Evolutionary conservation across 176 grass and related monocot genomes (phyloP).

Genomic region (Thalia dealbata): DNA sequence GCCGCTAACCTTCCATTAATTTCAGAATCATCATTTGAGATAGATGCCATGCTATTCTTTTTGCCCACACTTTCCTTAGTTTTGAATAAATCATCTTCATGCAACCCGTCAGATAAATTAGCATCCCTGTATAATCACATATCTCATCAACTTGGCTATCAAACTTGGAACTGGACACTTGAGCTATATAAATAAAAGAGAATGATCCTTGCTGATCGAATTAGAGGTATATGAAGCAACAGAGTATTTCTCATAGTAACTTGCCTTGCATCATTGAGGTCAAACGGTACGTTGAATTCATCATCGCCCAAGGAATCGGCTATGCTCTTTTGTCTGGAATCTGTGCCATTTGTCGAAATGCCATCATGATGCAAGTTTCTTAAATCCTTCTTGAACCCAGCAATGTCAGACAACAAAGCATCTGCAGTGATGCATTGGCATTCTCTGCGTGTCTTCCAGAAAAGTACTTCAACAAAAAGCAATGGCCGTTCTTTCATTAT

Average conservation of each 20-base stretch:
- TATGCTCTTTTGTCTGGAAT: constrained; percentile 48
- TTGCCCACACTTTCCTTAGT: constrained; percentile 25
- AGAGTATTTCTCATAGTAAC: constrained; percentile 4
- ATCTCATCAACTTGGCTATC: background rate
- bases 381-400: constrained; percentile 35
- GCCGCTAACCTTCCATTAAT: constrained; percentile 38
- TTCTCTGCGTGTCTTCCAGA: constrained; percentile 91
- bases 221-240: background rate
- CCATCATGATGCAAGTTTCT: constrained; percentile 27
- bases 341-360: constrained; percentile 30
- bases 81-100: constrained; percentile 30
- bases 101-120: constrained; percentile 34
- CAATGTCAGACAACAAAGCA: constrained; percentile 39
- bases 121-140: constrained; percentile 43
- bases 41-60: constrained; percentile 37
- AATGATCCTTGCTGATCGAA: background rate
- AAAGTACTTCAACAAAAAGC: constrained; percentile 84
- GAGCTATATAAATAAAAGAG: background rate
- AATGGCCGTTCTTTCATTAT: constrained; percentile 71
- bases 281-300: constrained; percentile 63
- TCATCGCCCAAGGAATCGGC: constrained; percentile 97
- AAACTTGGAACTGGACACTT: background rate
- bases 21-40: constrained; percentile 41
- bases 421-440: constrained; percentile 82
- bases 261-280: constrained; percentile 44